Evolutionary conservation across 1,284 basidiomycete species (phyloP), one percentile per base, ranked within the genome.

Genomic region (Polyporus tsugae): DNA sequence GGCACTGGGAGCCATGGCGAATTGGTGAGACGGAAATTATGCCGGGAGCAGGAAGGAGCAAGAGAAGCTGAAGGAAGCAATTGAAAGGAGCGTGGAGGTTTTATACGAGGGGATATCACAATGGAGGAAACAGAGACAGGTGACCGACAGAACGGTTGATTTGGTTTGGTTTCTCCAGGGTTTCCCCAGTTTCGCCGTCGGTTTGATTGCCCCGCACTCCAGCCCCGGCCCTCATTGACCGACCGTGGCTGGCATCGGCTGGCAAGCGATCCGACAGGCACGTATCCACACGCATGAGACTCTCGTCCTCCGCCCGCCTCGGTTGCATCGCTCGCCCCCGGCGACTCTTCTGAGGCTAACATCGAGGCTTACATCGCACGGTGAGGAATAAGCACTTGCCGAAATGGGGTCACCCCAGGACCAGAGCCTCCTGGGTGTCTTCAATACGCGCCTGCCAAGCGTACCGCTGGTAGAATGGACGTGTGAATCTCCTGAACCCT

Each of bases 1-100:
- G 68, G 82, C 84, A 73, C 84, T 86, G 72, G 79, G 83, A 77
- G 84, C 87, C 82, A 85, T 90, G 77, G 77, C 85, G 81, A 22
- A 83, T 70, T 62, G 76, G 64, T 69, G 60, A 65, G 64, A 66
- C 52, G 62, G 67, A 55, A 76, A 66, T 63, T 67, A 68, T 71
- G 67, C 66, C 65, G 70, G 63, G 65, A 67, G 29, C 25, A 66
- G 69, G 73, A 74, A 74, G 69, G 70, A 72, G 71, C 72, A 70
- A 68, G 70, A 74, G 76, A 75, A 78, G 78, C 70, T 78, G 78
- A 74, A 74, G 36, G 76, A 76, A 72, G 33, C 62, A 74, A 29
- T 29, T 11, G 77, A 78, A 75, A 75, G 74, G 73, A 71, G 68
- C 55, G 69, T 76, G 77, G 74, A 74, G 76, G 72, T 59, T 74